Evolutionary conservation across 2,329 filamentous ascomycete genomes (phyloP), one percentile per base, ranked within the genome.

Genomic region (Chrysoporthe puriensis): DNA sequence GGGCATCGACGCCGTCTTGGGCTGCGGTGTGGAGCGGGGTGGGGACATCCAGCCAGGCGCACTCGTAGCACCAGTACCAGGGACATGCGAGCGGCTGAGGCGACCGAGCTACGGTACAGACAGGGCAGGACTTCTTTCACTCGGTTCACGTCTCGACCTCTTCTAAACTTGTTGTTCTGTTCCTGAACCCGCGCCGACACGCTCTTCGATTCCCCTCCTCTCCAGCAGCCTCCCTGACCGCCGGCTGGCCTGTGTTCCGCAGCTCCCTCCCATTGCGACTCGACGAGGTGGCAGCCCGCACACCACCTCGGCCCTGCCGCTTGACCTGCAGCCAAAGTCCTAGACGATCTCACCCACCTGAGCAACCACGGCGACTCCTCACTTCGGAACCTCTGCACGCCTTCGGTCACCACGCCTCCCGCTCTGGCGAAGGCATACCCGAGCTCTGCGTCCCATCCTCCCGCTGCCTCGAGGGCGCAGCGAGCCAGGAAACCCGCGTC

Each of bases 321-420:
- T 14, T n/a, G 34, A 4, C n/a, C n/a, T 43, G 40, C 46, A 62
- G 60, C 64, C 65, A 61, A 64, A 48, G 46, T 61, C 46, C 43
- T 62, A 43, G 50, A 62, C 64, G 61, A 52, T 62, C 56, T 46
- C 61, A 40, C 61, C 60, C 63, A 56, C 66, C 64, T 57, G 46
- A 54, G 56, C 65, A 42, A 46, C 52, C 40, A 48, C 40, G 64
- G 56, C 54, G 52, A 54, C 67, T 61, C 52, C 62, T 62, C 52
- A 63, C 67, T 48, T 69, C 64, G 62, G 63, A 40, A 56, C 64
- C 40, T 66, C 61, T 54, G 40, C 57, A 58, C 43, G 54, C 26
- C 50, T 59, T 54, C 59, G 13, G 43, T 50, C 59, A 32, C 59
- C 44, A 44, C 44, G 18, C 62, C 21, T 32, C 43, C 34, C 42